phyloP scores from a whole-genome alignment of 495 filamentous ascomycete species.

The Hypomontagnella submonticulosa region DNA sequence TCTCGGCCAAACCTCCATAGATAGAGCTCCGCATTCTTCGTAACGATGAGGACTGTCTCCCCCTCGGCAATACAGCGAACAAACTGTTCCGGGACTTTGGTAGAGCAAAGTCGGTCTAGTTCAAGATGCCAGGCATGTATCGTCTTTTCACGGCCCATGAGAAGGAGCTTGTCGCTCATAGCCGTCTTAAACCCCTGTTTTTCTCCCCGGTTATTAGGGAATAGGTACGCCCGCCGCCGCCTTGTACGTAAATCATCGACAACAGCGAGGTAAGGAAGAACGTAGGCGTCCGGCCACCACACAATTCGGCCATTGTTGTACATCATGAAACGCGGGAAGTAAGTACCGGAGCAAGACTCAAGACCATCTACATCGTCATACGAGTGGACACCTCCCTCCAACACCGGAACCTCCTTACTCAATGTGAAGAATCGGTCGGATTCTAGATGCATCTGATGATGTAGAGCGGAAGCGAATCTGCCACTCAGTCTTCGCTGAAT shows the following conservation, averaged over 20 bases:
- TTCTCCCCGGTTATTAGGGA: slow-evolving; percentile 32
- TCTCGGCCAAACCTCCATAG: slow-evolving; percentile 43
- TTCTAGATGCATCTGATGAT: slow-evolving; percentile 41
- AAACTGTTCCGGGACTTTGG: slow-evolving; percentile 38
- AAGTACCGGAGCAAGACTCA: slow-evolving; percentile 24
- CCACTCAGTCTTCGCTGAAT: slow-evolving; percentile 38
- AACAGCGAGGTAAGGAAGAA: slow-evolving; percentile 45
- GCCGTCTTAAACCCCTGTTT: slow-evolving; percentile 43
- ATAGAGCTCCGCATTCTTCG: slow-evolving; percentile 42
- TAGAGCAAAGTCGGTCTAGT: slow-evolving; percentile 35
- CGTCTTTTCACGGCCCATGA: slow-evolving; percentile 40
- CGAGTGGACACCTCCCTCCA: slow-evolving; percentile 45
- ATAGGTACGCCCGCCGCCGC: slow-evolving; percentile 41
- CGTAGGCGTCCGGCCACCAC: slow-evolving; percentile 47
- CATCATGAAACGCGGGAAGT: slow-evolving; percentile 46
- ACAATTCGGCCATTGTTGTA: slow-evolving; percentile 44
- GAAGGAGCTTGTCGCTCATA: slow-evolving; percentile 44
- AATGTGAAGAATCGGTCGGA: slow-evolving; percentile 43
- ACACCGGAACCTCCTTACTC: slow-evolving; percentile 36
- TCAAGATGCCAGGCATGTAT: slow-evolving; percentile 48
- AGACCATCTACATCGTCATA: slow-evolving; percentile 42
- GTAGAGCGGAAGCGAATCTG: slow-evolving; percentile 42
- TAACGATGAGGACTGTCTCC: slow-evolving; percentile 41
- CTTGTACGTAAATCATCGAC: slow-evolving; percentile 48
- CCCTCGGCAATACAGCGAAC: slow-evolving; percentile 43